Conservation (phyloP, 176 grass and related monocot genomes). For the Eragrostis curvula region DNA sequence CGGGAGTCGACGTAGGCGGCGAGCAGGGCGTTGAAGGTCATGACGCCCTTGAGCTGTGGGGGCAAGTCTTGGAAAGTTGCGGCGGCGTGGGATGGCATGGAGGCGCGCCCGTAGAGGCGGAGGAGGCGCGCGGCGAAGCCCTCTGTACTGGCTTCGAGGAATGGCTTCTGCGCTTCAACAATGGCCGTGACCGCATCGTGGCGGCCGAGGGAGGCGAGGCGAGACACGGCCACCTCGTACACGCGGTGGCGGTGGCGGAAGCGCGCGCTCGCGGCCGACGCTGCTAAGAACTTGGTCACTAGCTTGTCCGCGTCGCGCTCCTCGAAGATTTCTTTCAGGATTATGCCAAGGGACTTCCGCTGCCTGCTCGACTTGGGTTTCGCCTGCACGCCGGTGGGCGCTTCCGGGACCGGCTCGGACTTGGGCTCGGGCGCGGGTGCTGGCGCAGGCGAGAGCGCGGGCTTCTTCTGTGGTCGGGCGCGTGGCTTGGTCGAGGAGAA, state of each 20-base stretch:
- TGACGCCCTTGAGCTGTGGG: constrained; percentile 25
- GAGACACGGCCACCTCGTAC: constrained; percentile 49
- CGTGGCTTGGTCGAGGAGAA: constrained; percentile 13
- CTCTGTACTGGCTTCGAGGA: constrained; percentile 37
- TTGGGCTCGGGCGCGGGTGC: background rate
- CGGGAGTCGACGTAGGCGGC: background rate
- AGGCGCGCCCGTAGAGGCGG: constrained; percentile 59
- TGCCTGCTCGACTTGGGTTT: background rate
- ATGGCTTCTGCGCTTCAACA: constrained; percentile 62
- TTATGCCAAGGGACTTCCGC: background rate
- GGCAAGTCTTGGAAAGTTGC: constrained; percentile 51
- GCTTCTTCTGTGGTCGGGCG: background rate
- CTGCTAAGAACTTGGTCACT: constrained; percentile 50
- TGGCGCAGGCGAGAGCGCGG: background rate
- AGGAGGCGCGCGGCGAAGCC: constrained; percentile 60
- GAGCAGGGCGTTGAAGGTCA: constrained; percentile 57
- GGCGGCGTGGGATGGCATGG: constrained; percentile 56
- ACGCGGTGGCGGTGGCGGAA: constrained; percentile 57
- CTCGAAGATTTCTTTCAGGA: constrained; percentile 17
- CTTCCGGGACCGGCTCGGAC: background rate
- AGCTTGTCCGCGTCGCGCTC: constrained; percentile 62
- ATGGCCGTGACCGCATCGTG: constrained; percentile 50
- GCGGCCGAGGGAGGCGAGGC: constrained; percentile 47
- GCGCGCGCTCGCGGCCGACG: constrained; percentile 27
- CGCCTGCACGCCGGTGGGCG: background rate